Evolutionary conservation across 805 yeast genomes (phyloP), one percentile per base, ranked within the genome.

Genomic region (Alloascoidea africana): DNA sequence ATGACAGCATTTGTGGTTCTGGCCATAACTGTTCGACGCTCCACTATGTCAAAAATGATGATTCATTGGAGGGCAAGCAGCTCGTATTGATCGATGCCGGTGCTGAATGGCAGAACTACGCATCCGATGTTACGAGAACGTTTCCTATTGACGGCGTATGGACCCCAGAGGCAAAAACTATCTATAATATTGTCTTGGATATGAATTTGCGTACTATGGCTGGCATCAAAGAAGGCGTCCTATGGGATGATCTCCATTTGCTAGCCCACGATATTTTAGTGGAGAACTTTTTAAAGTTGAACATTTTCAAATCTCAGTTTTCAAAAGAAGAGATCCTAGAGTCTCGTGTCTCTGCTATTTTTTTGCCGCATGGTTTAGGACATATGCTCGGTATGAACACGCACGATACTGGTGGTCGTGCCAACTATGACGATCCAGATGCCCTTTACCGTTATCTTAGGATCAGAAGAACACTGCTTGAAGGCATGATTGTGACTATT

Each of bases 331-430:
- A 85, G 44, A 73, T 89, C 23, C 74, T 72, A 42, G 67, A 71
- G 1, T 70, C 93, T 37, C 68, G 76, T 40, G 73, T 79, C 3
- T 73, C 93, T 3, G 79, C 76, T 3, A 71, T 80, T 16, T 89
- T 89, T 59, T 84, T 76, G 56, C 98, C 98, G 2, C 98, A 91
- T 52, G 98, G 98, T 0, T 62, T 91, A 40, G 98, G 98, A 11
- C 98, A 89, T 53, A 63, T 85, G 51, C 59, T 89, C 32, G 98
- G 98, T 16, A 67, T 89, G 79, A 96, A 89, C 53, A 86, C 95
- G 2, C 98, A 91, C 56, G 98, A 89, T 58, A 93, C 85, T 35
- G 97, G 84, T 33, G 97, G 98, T 1, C 52, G 66, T 44, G 75
- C 97, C 13, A 76, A 89, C 55, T 87, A 87, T 54, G 71, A 76